phyloP scores from a whole-genome alignment of 2,329 filamentous ascomycete genomes.

The Penicillium concentricum region DNA sequence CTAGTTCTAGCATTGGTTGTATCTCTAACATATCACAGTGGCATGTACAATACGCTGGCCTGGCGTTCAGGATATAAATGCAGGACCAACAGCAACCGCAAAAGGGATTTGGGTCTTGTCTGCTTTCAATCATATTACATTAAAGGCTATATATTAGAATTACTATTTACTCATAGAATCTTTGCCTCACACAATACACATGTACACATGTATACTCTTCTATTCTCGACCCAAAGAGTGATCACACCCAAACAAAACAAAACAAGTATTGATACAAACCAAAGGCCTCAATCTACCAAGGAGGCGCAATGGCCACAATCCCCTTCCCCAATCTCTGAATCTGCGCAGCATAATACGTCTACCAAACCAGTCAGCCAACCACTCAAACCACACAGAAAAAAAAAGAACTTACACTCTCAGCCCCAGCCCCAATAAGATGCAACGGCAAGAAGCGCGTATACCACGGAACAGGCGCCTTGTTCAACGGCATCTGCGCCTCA shows the following conservation, averaged over 20 bases:
- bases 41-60: background rate
- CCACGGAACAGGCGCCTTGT: slow-evolving; percentile 26
- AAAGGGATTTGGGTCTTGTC: background rate
- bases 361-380: slow-evolving; percentile 10
- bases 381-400: background rate
- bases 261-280: background rate
- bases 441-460: slow-evolving; percentile 24
- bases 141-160: background rate
- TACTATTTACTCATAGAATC: background rate
- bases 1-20: background rate
- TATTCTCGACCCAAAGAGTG: background rate
- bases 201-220: background rate
- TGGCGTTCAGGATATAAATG: background rate
- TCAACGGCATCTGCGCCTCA: slow-evolving; percentile 25
- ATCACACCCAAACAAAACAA: background rate
- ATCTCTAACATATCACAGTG: background rate
- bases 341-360: slow-evolving; percentile 21
- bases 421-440: slow-evolving; percentile 29
- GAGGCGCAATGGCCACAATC: slow-evolving; percentile 16
- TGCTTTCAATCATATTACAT: background rate
- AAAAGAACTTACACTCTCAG: slow-evolving; percentile 30
- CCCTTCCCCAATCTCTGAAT: slow-evolving; percentile 22
- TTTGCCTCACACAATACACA: background rate
- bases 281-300: slow-evolving; percentile 3
- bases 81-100: background rate